Base-by-base conservation (phyloP, 805 yeast species). In the Wickerhamomyces tratensis region DNA sequence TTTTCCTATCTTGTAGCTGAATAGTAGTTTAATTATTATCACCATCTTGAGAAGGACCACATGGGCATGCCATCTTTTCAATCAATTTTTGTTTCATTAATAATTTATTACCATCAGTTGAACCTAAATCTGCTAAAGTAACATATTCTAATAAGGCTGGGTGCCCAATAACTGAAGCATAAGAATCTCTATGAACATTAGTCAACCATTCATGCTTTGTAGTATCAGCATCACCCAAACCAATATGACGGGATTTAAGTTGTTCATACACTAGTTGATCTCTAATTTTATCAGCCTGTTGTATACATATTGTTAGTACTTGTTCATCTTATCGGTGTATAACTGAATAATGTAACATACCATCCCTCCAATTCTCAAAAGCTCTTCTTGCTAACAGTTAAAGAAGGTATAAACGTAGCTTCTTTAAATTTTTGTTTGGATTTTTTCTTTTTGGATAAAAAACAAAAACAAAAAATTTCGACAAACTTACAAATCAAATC, bases 171-270 rank as follows among this genome's bases (percentile, higher is more conserved):
- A 81, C 59, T 20, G 81, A 70, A 0, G 83, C 71, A 44, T 75
- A 74, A 2, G 86, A 75, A 51, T 85, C 94, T 45, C 85, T 63
- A 43, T 77, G 77, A 2, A 82, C 67, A 51, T 83, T 85, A 6
- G 72, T 60, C 46, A 80, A 52, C 76, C 91, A 89, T 57, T 85
- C 91, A 13, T 68, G 68, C 41, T 80, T 67, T 0, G 82, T 67
- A 0, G 94, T 87, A 41, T 77, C 79, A 9, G 88, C 71, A 53
- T 77, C 71, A 0, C 96, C 96, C 1, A 89, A 59, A 2, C 95
- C 95, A 25, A 82, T 65, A 54, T 83, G 78, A 53, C 81, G 77
- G 37, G 76, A 55, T 51, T 78, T 79, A 41, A 77, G 65, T 31
- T 67, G 72, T 39, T 75, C 77, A 54, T 68, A 79, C 39, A 68